Percentiles rank a stretch among this genome's conserved stretches.
These are phyloP conservation scores for Teratosphaeria viscida DNA, from an alignment of 2,329 filamentous ascomycete genomes.

Conservation along the genomic window DNA sequence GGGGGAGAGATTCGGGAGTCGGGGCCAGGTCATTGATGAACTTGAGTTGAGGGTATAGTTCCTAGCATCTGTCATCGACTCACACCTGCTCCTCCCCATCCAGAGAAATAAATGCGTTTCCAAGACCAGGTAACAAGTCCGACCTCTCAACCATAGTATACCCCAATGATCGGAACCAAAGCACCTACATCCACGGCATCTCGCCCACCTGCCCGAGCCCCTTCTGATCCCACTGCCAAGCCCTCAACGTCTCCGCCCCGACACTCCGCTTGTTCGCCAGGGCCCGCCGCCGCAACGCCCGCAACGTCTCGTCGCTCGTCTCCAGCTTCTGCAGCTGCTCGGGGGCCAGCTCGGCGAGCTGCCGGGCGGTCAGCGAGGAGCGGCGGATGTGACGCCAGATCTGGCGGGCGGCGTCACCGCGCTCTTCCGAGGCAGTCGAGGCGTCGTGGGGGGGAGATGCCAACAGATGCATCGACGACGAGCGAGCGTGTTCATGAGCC, in stretches of 20 bases:
- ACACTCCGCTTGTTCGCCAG: conserved; percentile 31
- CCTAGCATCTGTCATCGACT: neutral
- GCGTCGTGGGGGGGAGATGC: neutral
- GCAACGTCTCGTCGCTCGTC: conserved; percentile 14
- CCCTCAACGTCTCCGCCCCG: conserved; percentile 31
- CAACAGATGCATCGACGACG: neutral
- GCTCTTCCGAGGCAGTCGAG: neutral
- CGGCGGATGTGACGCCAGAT: conserved; percentile 31
- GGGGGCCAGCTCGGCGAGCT: conserved; percentile 13
- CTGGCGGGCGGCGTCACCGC: conserved; percentile 23
- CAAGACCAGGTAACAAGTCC: neutral
- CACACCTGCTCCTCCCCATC: neutral
- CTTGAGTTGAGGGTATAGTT: neutral
- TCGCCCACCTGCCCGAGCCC: neutral
- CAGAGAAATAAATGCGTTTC: neutral
- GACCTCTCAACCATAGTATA: neutral
- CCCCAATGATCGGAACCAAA: neutral
- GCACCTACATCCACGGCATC: neutral
- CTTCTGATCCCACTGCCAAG: conserved; percentile 23
- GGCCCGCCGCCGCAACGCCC: conserved; percentile 23
- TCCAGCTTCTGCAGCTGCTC: conserved; percentile 16
- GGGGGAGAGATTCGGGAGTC: no score
- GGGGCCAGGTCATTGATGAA: no score
- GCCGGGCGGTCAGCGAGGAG: conserved; percentile 18
- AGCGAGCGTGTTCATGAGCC: neutral